Conservation (phyloP, 1,284 basidiomycete species). For the Pyrrhoderma noxium region DNA sequence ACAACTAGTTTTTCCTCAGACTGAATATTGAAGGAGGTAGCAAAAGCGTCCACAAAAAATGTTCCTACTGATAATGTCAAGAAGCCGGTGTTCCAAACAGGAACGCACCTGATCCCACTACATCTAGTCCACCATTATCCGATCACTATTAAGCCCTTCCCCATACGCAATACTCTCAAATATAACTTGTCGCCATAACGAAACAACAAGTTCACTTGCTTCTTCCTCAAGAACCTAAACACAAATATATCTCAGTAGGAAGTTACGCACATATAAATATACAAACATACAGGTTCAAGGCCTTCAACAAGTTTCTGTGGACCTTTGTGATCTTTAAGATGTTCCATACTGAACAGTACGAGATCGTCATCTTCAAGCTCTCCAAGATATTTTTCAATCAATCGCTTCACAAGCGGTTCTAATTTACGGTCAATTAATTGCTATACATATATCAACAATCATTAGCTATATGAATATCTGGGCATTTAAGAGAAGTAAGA, state of each 20-base stretch:
- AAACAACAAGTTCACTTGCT: slow-evolving; percentile 64
- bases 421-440: slow-evolving; percentile 80
- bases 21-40: too few species aligned
- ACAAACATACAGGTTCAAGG: slow-evolving; percentile 71
- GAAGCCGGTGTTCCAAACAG: too few species aligned
- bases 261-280: not conserved
- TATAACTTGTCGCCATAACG: slow-evolving; percentile 81
- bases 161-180: slow-evolving; percentile 88
- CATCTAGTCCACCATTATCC: slow-evolving; percentile 48
- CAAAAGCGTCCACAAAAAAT: too few species aligned
- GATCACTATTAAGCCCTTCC: slow-evolving; percentile 74
- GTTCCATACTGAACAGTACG: slow-evolving; percentile 84
- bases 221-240: slow-evolving; percentile 82
- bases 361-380: slow-evolving; percentile 85
- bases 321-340: slow-evolving; percentile 77
- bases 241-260: not conserved
- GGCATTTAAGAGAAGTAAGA: too few species aligned
- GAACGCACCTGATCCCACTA: too few species aligned
- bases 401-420: slow-evolving; percentile 67
- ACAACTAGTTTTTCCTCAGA: too few species aligned
- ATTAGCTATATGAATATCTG: too few species aligned
- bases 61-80: too few species aligned
- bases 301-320: slow-evolving; percentile 80
- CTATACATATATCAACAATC: slow-evolving; percentile 15
- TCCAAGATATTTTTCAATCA: slow-evolving; percentile 79